Evolutionary conservation across 331 rosid species (phyloP), one percentile per base, ranked within the genome.

Genomic region (Quercus lobata): DNA sequence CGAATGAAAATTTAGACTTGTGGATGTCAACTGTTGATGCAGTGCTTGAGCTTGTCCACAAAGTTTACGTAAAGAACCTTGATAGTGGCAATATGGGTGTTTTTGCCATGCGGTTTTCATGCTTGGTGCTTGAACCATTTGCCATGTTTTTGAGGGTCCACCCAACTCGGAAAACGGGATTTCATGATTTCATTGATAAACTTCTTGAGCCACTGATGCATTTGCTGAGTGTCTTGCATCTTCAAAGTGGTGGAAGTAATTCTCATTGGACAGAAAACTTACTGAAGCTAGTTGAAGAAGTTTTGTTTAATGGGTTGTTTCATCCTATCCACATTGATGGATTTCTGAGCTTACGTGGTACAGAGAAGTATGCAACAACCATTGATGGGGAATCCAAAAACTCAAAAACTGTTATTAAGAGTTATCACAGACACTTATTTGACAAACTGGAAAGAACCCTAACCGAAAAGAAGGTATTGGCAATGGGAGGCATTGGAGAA

Each of bases 351-450:
- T 86, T 95, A 80, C 84, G 82, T 76, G 87, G 89, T 81, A 74
- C 82, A 71, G 89, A 88, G 55, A 91, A 80, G 80, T 87, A 88
- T 80, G 86, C 25, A 37, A 61, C 81, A 73, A 83, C 89, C 60
- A 68, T 75, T 69, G 79, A 81, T 79, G 87, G 81, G 85, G 79
- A 72, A 69, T 80, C 87, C 66, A 75, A 80, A 56, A 89, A 88
- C 76, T 71, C 88, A 24, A 88, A 84, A 83, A 75, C 84, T 58
- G 77, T 66, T 57, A 84, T 90, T 57, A 83, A 82, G 87, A 91
- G 98, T 86, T 95, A 93, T 84, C 97, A 90, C 81, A 90, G 93
- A 81, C 94, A 95, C 89, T 78, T 91, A 72, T 95, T 95, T 83
- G 91, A 90, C 55, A 88, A 74, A 44, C 73, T 89, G 84, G 89